Percentiles rank a stretch among this genome's conserved stretches.
phyloP scores from a whole-genome alignment of 2,329 filamentous ascomycete species.

The Phialophora tarda region DNA sequence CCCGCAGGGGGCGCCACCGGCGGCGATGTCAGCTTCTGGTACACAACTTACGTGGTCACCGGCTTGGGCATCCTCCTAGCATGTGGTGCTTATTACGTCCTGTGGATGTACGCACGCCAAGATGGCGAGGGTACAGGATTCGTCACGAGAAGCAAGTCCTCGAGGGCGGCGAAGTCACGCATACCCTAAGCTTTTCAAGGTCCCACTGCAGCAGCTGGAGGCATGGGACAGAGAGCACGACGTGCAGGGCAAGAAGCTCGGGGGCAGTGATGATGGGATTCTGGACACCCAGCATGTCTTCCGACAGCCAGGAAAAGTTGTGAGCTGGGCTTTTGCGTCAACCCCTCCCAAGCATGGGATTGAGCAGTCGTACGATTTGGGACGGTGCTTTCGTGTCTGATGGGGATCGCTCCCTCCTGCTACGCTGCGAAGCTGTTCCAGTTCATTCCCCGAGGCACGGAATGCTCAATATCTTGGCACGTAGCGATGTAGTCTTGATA shows the following conservation, averaged over 20 bases:
- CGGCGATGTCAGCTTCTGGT: constrained; percentile 75
- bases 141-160: constrained; percentile 61
- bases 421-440: not conserved
- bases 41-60: constrained; percentile 70
- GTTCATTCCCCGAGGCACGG: not conserved
- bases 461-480: not conserved
- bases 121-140: constrained; percentile 59
- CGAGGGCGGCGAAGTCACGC: constrained; percentile 56
- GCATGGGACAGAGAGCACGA: constrained; percentile 67
- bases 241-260: constrained; percentile 44
- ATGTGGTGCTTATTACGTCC: constrained; percentile 63
- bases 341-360: not conserved
- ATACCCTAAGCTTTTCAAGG: constrained; percentile 61
- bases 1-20: constrained; percentile 64
- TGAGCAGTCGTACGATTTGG: not conserved
- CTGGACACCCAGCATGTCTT: constrained; percentile 10
- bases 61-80: constrained; percentile 64
- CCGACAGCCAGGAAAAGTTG: constrained; percentile 3
- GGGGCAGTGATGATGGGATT: constrained; percentile 3
- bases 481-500: not conserved
- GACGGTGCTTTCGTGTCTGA: not conserved
- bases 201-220: constrained; percentile 58
- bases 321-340: not conserved
- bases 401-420: not conserved
- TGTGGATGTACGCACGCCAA: constrained; percentile 63